Conservation (phyloP, 2,329 filamentous ascomycete species). For the Verticillium nubilum region DNA sequence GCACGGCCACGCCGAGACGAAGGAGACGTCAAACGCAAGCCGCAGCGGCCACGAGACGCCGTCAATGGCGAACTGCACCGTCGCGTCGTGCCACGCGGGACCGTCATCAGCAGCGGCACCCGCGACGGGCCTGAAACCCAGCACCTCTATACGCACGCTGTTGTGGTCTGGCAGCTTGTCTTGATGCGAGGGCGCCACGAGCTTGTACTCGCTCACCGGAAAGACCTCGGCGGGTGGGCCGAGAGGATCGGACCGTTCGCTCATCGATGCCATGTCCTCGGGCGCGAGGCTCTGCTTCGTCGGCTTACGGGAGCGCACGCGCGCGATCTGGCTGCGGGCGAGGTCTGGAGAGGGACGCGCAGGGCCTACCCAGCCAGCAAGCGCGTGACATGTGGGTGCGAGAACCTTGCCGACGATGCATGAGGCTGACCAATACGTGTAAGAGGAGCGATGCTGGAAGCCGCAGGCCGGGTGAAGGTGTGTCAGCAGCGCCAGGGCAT, state of each 20-base stretch:
- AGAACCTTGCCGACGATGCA: slow-evolving; percentile 73
- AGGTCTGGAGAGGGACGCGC: slow-evolving; percentile 64
- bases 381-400: slow-evolving; percentile 63
- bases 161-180: slow-evolving; percentile 51
- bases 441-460: slow-evolving; percentile 69
- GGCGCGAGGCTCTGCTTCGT: slow-evolving; percentile 46
- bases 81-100: slow-evolving; percentile 53
- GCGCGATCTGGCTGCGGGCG: slow-evolving; percentile 62
- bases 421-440: slow-evolving; percentile 70
- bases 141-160: slow-evolving; percentile 63
- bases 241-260: slow-evolving; percentile 61
- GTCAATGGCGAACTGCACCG: slow-evolving; percentile 58
- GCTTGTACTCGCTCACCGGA: slow-evolving; percentile 62
- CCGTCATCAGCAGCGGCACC: slow-evolving; percentile 14
- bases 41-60: slow-evolving; percentile 58
- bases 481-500: slow-evolving; percentile 60
- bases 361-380: slow-evolving; percentile 71
- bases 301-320: slow-evolving; percentile 56
- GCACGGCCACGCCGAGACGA: slow-evolving; percentile 61
- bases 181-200: slow-evolving; percentile 50
- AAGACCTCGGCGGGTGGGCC: slow-evolving; percentile 58
- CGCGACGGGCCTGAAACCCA: slow-evolving; percentile 49
- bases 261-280: slow-evolving; percentile 61
- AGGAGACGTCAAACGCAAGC: slow-evolving; percentile 60
- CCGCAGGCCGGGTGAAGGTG: slow-evolving; percentile 65